Base-by-base conservation (phyloP, 345 rosid genomes). In the Adansonia digitata region DNA sequence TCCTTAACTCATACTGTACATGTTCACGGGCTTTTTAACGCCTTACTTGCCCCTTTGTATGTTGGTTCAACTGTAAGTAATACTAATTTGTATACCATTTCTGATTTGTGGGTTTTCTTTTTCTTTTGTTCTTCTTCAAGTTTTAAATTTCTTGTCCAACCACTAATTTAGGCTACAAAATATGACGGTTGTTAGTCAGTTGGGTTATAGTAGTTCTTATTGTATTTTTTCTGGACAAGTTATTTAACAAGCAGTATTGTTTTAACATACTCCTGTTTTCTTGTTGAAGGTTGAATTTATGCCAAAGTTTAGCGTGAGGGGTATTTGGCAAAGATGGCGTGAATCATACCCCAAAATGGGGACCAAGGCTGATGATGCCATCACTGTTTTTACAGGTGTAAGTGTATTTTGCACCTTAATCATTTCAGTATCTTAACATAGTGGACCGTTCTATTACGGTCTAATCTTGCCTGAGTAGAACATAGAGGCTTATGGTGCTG, bases 21-120 rank as follows among this genome's bases (percentile, higher is more conserved):
- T 81, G 99, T 95, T 73, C 99, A 95, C 73, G 99, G 99, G 61
- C 94, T 95, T 53, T 93, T 93, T 82, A 95, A 95, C 71, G 91
- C 92, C 77, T 82, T 95, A 65, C 84, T 95, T 78, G 91, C 99
- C 60, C 99, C 98, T 39, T 81, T 95, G 14, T 95, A 91, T 75
- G 93, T 91, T 0, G 96, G 93, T 43, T 84, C 97, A 74, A 82
- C 85, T 72, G 99, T 95, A 90, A 86, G 74, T 35, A n/a, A 14
- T 68, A 34, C 9, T 42, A 20, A 29, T 34, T 61, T 52, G 12
- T 55, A 0, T 39, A 46, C 56, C 39, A n/a, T 71, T 65, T 17
- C 69, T 34, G 24, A 73, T 42, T 43, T 73, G 1, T 59, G 42
- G 26, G 20, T 34, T 52, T 20, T 24, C 67, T 57, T 24, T 2